A percentile compares a stretch with the other conserved stretches of the same genome.
Conservation (phyloP, 1,284 basidiomycete genomes). For the Ceratobasidium sp. region DNA sequence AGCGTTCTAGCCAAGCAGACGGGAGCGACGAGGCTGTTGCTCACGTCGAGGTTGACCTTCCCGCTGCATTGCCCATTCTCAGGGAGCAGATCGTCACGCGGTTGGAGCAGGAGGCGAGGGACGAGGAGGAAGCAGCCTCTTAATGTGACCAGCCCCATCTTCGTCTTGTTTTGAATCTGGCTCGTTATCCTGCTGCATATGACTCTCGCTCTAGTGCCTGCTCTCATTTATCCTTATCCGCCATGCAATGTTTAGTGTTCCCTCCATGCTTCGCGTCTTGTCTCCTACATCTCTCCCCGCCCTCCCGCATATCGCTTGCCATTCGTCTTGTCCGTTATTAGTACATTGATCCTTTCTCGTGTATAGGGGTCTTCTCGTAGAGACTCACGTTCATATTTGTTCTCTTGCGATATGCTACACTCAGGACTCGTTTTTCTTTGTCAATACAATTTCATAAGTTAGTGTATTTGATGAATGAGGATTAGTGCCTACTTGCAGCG, state of each 20-base stretch:
- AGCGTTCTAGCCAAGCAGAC: slow-evolving; percentile 22
- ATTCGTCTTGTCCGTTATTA: not conserved
- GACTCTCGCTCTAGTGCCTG: slow-evolving; percentile 1
- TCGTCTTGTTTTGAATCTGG: not conserved
- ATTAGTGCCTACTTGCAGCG: too few relatives aligned
- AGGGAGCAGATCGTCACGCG: slow-evolving; percentile 24
- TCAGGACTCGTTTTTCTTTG: not conserved
- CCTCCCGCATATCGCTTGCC: not conserved
- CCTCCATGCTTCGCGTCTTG: not conserved
- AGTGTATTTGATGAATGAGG: too few relatives aligned
- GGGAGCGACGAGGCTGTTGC: not conserved
- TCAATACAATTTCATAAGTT: too few relatives aligned
- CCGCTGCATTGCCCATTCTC: slow-evolving; percentile 29
- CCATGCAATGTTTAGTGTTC: slow-evolving; percentile 27
- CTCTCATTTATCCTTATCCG: slow-evolving; percentile 39
- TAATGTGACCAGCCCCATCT: not conserved
- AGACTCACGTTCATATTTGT: slow-evolving; percentile 2
- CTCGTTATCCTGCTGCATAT: slow-evolving; percentile 8
- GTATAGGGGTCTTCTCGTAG: slow-evolving; percentile 10
- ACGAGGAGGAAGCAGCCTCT: slow-evolving; percentile 15
- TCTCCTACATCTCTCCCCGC: too few relatives aligned
- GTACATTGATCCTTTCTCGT: not conserved
- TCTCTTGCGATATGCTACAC: slow-evolving; percentile 21
- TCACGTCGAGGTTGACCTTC: slow-evolving; percentile 17
- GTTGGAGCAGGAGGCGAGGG: slow-evolving; percentile 30